Conservation (phyloP, 2,329 filamentous ascomycete species). For the Fusarium nematophilum region DNA sequence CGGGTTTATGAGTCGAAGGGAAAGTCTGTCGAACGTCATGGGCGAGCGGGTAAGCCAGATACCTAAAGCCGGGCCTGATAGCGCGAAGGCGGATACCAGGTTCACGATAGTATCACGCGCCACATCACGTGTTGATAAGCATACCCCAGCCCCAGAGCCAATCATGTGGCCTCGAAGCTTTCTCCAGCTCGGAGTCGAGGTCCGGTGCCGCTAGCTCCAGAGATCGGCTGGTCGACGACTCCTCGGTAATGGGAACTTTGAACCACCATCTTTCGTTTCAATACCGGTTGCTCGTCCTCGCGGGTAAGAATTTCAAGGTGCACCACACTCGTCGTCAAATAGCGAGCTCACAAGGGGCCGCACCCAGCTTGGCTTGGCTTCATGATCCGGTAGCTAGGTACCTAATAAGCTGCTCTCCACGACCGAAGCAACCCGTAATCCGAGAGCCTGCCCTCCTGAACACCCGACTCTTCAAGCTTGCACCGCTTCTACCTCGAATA, state of each 20-base stretch:
- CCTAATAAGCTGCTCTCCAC: background rate
- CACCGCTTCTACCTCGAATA: background rate
- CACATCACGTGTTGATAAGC: conserved; percentile 9
- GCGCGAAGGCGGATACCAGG: conserved; percentile 18
- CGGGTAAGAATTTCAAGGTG: background rate
- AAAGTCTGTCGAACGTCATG: conserved; percentile 36
- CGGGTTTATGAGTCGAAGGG: conserved; percentile 32
- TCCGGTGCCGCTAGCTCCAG: conserved; percentile 32
- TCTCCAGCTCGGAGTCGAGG: conserved; percentile 31
- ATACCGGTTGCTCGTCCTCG: conserved; percentile 7
- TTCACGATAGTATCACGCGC: conserved; percentile 26
- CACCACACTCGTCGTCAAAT: background rate
- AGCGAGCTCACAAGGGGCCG: background rate
- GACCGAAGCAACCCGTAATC: conserved; percentile 30
- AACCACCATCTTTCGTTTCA: conserved; percentile 19
- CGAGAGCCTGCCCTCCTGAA: conserved; percentile 12
- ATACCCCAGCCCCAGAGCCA: conserved; percentile 2
- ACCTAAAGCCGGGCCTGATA: conserved; percentile 19
- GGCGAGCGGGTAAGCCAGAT: conserved; percentile 34
- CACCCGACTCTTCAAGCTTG: background rate
- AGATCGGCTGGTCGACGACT: conserved; percentile 19
- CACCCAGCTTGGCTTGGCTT: background rate
- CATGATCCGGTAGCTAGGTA: background rate
- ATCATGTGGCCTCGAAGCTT: conserved; percentile 31
- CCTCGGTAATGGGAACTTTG: conserved; percentile 20